Conservation (phyloP, 2,329 filamentous ascomycete species). For the Ophiostoma quercus region DNA sequence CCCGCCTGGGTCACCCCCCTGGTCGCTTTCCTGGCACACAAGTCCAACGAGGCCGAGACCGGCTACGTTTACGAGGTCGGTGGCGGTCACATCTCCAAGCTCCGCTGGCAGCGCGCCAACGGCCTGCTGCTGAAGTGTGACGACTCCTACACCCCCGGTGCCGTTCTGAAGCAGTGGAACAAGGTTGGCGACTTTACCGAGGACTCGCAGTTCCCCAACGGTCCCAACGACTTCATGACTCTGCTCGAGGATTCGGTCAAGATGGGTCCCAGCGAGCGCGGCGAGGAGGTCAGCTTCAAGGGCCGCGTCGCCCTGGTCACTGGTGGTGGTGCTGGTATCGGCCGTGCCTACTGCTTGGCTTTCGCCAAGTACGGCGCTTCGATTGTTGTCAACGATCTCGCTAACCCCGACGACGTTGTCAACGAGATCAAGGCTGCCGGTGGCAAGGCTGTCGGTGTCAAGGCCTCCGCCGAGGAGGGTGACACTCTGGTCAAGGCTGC, state of each 20-base stretch:
- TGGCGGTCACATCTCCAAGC: conserved; percentile 85
- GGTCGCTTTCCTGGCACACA: conserved; percentile 82
- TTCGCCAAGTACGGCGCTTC: conserved; percentile 76
- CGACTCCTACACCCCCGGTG: conserved; percentile 78
- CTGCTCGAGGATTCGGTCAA: conserved; percentile 80
- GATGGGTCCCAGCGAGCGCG: conserved; percentile 64
- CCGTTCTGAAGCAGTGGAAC: conserved; percentile 84
- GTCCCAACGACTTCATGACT: conserved; percentile 80
- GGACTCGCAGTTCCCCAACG: conserved; percentile 69
- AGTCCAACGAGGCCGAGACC: conserved; percentile 74
- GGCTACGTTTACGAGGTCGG: conserved; percentile 92
- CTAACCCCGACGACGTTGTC: conserved; percentile 84
- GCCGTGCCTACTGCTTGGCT: conserved; percentile 81
- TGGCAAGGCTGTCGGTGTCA: conserved; percentile 86
- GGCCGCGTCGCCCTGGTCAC: conserved; percentile 84
- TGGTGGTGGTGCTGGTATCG: conserved; percentile 82
- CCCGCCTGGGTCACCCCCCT: conserved; percentile 94
- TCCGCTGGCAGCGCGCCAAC: conserved; percentile 89
- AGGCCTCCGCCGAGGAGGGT: conserved; percentile 88
- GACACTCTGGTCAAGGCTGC: conserved; percentile 86
- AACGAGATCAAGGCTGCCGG: conserved; percentile 86
- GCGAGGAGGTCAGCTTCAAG: conserved; percentile 71
- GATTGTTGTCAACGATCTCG: conserved; percentile 93
- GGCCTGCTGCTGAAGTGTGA: conserved; percentile 88
- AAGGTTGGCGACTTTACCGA: conserved; percentile 80